A percentile compares a stretch with the other conserved stretches of the same genome.
These are phyloP conservation scores for Phoma sp. DNA, from an alignment of 2,329 filamentous ascomycete species.

Conservation along the genomic window DNA sequence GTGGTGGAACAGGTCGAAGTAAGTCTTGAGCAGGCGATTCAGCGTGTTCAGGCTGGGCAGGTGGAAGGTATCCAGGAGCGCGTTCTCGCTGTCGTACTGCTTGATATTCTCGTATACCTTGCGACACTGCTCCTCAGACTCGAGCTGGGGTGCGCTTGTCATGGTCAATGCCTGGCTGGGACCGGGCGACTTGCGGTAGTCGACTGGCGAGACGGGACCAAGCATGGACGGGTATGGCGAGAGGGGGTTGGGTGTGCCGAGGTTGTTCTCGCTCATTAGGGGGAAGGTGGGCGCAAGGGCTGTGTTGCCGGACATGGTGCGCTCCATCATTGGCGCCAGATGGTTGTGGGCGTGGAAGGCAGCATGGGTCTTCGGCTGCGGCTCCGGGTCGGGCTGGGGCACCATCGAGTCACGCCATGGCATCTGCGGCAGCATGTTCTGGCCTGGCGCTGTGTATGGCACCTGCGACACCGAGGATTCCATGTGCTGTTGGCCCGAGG, in stretches of 20 bases:
- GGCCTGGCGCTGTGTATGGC: conserved; percentile 71
- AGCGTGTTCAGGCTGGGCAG: conserved; percentile 80
- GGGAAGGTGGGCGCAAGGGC: conserved; percentile 71
- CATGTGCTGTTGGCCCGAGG: conserved; percentile 74
- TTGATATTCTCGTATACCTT: conserved; percentile 87
- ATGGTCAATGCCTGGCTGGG: conserved; percentile 69
- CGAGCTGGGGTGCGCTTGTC: conserved; percentile 78
- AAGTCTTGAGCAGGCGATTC: conserved; percentile 92
- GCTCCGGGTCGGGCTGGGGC: conserved; percentile 75
- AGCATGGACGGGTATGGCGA: conserved; percentile 76
- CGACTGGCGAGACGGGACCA: conserved; percentile 71
- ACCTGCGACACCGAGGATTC: conserved; percentile 74
- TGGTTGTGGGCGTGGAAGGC: conserved; percentile 67
- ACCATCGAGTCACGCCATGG: conserved; percentile 94
- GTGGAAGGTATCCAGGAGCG: conserved; percentile 87
- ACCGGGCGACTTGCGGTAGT: conserved; percentile 74
- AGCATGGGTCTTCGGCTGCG: conserved; percentile 69
- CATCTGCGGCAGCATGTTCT: conserved; percentile 83
- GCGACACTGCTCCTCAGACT: conserved; percentile 83
- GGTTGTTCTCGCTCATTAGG: conserved; percentile 74
- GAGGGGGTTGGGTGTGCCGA: conserved; percentile 74
- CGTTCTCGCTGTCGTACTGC: conserved; percentile 78
- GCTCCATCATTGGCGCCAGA: conserved; percentile 73
- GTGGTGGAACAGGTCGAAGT: conserved; percentile 97
- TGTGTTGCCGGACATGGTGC: conserved; percentile 65